Conservation (phyloP, 78 protist genomes). For the Dictyostelium firmibasis region DNA sequence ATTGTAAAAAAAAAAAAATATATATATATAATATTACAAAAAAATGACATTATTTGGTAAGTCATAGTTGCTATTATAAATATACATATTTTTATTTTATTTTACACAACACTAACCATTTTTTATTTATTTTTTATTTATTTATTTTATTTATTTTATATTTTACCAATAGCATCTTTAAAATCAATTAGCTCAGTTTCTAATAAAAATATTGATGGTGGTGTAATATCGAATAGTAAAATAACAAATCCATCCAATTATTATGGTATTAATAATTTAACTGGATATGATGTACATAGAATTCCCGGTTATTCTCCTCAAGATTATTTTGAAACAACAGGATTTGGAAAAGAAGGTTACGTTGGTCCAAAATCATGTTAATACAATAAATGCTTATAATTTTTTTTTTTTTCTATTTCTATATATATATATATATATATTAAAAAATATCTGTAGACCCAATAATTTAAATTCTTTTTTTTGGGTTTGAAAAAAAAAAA, state of each 20-base stretch:
- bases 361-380: constrained; percentile 2
- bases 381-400: neutral
- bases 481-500: no score
- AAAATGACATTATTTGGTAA: neutral
- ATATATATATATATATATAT: no score
- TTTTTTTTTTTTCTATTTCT: no score
- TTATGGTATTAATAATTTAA: neutral
- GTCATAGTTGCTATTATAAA: neutral
- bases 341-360: neutral
- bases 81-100: no score
- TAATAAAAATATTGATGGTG: neutral
- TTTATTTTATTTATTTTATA: no score
- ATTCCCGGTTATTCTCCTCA: neutral
- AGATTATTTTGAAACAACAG: neutral
- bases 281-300: neutral
- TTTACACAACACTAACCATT: no score
- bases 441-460: no score
- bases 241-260: neutral
- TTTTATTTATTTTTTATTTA: no score
- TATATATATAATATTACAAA: neutral
- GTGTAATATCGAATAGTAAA: neutral
- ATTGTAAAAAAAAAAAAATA: neutral
- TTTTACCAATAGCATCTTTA: no score
- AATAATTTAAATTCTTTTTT: no score
- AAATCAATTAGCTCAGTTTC: neutral